Percentiles rank a stretch among this genome's conserved stretches.
These are phyloP conservation scores for Moringa oleifera DNA, from an alignment of 345 rosid species.

Conservation along the genomic window DNA sequence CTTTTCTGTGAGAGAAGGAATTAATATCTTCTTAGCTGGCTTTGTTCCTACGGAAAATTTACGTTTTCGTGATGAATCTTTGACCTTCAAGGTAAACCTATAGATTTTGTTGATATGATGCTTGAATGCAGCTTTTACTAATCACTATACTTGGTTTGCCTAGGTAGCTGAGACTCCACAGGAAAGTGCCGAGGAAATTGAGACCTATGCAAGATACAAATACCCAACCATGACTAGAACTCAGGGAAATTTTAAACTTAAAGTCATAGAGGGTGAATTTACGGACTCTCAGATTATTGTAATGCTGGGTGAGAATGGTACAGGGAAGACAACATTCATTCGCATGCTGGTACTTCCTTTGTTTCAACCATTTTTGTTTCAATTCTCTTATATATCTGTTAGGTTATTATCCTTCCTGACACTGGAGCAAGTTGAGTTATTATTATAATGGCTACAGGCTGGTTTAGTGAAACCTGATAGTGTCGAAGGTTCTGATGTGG, in stretches of 20 bases:
- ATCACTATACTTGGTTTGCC: slow-evolving; percentile 15
- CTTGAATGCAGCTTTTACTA: background rate
- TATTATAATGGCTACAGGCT: slow-evolving; percentile 51
- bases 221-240: slow-evolving; percentile 89
- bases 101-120: background rate
- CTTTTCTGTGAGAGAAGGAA: slow-evolving; percentile 96
- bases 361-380: slow-evolving; percentile 4
- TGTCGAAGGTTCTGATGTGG: slow-evolving; percentile 65
- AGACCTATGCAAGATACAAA: slow-evolving; percentile 92
- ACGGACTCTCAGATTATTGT: slow-evolving; percentile 97
- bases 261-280: slow-evolving; percentile 91
- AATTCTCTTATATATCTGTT: background rate
- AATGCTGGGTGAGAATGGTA: slow-evolving; percentile 99
- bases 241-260: slow-evolving; percentile 78
- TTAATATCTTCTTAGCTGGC: slow-evolving; percentile 93
- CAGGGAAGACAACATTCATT: slow-evolving; percentile 95
- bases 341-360: slow-evolving; percentile 81
- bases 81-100: slow-evolving; percentile 75
- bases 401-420: background rate
- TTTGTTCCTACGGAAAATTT: slow-evolving; percentile 94
- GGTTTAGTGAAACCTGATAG: slow-evolving; percentile 86
- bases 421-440: slow-evolving; percentile 6
- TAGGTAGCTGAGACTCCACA: slow-evolving; percentile 99
- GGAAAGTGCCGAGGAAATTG: slow-evolving; percentile 78
- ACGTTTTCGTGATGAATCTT: slow-evolving; percentile 88